phyloP scores from a whole-genome alignment of 306 rosid genomes.

The Trifolium dubium region DNA sequence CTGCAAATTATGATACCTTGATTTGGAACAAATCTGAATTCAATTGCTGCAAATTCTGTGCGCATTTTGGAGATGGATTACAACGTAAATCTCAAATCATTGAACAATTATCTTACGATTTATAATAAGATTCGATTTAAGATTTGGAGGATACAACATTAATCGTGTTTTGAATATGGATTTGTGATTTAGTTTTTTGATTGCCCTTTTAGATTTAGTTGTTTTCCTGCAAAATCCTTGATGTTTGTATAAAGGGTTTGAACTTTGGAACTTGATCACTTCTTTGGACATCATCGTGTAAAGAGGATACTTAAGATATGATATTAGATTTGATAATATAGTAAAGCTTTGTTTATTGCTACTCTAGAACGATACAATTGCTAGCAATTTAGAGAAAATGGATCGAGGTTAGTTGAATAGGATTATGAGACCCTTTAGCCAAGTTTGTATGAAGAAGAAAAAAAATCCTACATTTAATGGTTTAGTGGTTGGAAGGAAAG shows the following conservation, averaged over 20 bases:
- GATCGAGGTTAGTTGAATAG: background rate
- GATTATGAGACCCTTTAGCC: background rate
- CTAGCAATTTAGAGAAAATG: background rate
- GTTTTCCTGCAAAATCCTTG: background rate
- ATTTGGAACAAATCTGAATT: background rate
- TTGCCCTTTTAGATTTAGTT: background rate
- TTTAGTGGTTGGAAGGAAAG: background rate
- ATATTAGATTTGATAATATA: background rate
- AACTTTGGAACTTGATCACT: background rate
- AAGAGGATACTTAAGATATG: background rate
- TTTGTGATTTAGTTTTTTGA: background rate
- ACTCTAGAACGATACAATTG: background rate
- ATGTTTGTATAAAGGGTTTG: conserved; percentile 3
- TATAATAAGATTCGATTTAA: background rate
- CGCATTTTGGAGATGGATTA: background rate
- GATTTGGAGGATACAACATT: background rate
- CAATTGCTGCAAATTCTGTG: background rate
- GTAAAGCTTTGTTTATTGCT: background rate
- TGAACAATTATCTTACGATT: background rate
- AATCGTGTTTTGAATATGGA: background rate
- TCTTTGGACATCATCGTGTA: background rate
- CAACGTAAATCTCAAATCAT: background rate
- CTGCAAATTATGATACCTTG: too few species aligned
- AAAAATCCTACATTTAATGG: background rate
- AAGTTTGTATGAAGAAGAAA: background rate